Conservation (phyloP, 2,329 filamentous ascomycete species). For the Chaetomium sp. region DNA sequence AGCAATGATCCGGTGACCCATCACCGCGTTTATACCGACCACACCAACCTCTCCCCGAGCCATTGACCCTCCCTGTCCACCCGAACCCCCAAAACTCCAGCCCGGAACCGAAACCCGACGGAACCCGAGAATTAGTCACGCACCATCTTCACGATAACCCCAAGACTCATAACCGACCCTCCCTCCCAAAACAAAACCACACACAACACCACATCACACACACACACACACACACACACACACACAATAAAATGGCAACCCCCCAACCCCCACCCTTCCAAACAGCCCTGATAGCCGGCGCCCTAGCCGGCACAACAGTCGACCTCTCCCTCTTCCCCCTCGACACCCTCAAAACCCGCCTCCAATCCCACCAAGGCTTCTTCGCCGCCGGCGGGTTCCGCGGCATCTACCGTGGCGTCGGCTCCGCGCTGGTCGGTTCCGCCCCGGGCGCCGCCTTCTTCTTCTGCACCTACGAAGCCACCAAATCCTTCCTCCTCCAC, state of each 20-base stretch:
- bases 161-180: not conserved
- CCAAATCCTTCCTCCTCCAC: constrained; percentile 43
- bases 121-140: not conserved
- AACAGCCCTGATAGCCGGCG: constrained; percentile 69
- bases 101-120: not conserved
- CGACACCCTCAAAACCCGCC: constrained; percentile 96
- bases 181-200: not conserved
- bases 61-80: not conserved
- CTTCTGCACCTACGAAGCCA: constrained; percentile 87
- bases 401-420: constrained; percentile 89
- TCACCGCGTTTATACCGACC: not conserved
- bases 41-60: no score
- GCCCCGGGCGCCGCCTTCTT: constrained; percentile 93
- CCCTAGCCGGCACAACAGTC: constrained; percentile 87
- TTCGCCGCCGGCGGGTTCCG: constrained; percentile 78
- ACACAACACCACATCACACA: not conserved
- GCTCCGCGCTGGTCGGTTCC: constrained; percentile 81
- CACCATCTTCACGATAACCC: not conserved
- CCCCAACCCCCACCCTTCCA: constrained; percentile 41
- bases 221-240: no score
- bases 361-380: constrained; percentile 76
- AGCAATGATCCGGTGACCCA: not conserved
- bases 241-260: constrained; percentile 8
- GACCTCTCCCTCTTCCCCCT: constrained; percentile 96
- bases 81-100: not conserved